Evolutionary conservation across 352 stramenopile species (phyloP).

Genomic region (Peronospora belbahrii): DNA sequence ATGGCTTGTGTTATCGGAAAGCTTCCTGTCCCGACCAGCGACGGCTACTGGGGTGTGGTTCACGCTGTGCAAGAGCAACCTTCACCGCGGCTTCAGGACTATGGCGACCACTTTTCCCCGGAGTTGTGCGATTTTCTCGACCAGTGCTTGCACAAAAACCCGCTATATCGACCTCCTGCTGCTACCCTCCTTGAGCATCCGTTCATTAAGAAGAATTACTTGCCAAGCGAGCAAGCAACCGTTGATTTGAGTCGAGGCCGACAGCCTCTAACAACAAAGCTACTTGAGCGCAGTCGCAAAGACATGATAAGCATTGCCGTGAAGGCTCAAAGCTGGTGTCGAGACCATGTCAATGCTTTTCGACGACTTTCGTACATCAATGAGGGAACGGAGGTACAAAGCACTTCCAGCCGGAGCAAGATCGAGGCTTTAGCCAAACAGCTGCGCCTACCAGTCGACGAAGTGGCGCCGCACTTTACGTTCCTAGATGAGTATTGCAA

Average conservation of each 20-base stretch:
- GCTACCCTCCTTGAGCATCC: conserved; percentile 49
- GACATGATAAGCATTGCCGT: conserved; percentile 44
- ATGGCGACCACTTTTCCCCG: conserved; percentile 51
- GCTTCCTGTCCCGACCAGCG: conserved; percentile 70
- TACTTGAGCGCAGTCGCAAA: conserved; percentile 21
- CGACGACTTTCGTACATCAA: conserved; percentile 12
- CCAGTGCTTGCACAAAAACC: conserved; percentile 75
- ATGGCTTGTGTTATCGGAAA: conserved; percentile 86
- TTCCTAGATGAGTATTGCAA: conserved; percentile 43
- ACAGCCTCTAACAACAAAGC: conserved; percentile 13
- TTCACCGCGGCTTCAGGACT: conserved; percentile 56
- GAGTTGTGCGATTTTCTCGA: conserved; percentile 75
- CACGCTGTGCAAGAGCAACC: conserved; percentile 75
- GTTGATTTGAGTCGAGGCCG: conserved; percentile 16
- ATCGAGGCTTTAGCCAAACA: conserved; percentile 39
- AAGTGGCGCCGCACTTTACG: conserved; percentile 43
- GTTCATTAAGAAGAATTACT: conserved; percentile 63
- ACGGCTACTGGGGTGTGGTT: conserved; percentile 88
- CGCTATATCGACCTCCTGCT: conserved; percentile 46
- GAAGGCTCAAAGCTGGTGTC: conserved; percentile 50
- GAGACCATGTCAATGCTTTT: conserved; percentile 35
- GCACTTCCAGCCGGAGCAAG: conserved; percentile 26
- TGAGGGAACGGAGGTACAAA: neutral
- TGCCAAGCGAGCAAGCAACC: conserved; percentile 23
- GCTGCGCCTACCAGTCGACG: conserved; percentile 39